Conservation (phyloP, 2,329 filamentous ascomycete genomes). For the Fusarium mangiferae region DNA sequence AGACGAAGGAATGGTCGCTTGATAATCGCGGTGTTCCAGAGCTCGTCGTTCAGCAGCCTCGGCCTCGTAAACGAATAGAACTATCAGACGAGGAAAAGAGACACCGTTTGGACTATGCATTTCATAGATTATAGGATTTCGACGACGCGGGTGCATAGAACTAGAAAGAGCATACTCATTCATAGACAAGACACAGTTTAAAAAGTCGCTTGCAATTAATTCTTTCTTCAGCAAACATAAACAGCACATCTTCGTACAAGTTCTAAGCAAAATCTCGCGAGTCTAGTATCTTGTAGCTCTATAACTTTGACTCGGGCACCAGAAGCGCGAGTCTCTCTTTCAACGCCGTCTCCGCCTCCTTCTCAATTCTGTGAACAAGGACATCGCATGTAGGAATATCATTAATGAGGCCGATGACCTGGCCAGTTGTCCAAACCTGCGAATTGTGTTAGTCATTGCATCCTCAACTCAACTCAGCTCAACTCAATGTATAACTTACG, state of each 20-base stretch:
- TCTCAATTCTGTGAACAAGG: conserved; percentile 78
- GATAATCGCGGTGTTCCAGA: conserved; percentile 40
- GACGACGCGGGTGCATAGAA: conserved; percentile 9
- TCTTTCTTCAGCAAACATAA: background rate
- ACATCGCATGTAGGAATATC: conserved; percentile 81
- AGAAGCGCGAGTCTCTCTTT: conserved; percentile 67
- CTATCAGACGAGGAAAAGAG: conserved; percentile 19
- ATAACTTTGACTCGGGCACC: conserved; percentile 68
- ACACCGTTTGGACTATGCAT: conserved; percentile 37
- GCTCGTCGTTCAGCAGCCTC: conserved; percentile 34
- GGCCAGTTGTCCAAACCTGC: conserved; percentile 95
- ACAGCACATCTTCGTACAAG: background rate
- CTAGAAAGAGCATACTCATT: background rate
- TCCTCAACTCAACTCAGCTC: background rate
- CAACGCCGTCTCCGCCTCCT: conserved; percentile 76
- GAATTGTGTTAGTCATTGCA: conserved; percentile 19
- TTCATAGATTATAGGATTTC: conserved; percentile 33
- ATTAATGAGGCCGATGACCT: conserved; percentile 90
- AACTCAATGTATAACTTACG: conserved; percentile 62
- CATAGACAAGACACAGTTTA: conserved; percentile 1
- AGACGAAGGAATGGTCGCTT: conserved; percentile 32
- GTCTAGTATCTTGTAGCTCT: conserved; percentile 36
- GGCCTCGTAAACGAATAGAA: background rate
- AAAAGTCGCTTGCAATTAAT: conserved; percentile 7
- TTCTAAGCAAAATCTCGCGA: conserved; percentile 15